phyloP scores from a whole-genome alignment of 176 grass and related monocot species.

The Luzula sylvatica region DNA sequence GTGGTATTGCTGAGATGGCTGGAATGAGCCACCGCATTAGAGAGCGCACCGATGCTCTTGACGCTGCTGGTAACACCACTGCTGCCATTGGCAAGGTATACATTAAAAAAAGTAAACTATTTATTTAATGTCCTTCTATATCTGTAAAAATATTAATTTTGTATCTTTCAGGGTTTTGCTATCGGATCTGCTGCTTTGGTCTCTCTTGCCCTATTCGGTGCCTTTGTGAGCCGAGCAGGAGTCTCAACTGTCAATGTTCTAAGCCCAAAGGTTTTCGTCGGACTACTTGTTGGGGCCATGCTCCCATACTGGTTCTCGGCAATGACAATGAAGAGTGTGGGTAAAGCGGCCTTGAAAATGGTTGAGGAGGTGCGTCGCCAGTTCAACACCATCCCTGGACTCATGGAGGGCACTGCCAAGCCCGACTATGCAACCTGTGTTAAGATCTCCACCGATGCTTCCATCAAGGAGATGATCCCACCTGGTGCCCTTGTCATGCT shows the following conservation, averaged over 20 bases:
- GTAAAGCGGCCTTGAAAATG: slow-evolving; percentile 78
- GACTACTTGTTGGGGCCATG: slow-evolving; percentile 82
- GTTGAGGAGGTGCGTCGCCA: slow-evolving; percentile 91
- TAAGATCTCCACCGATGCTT: slow-evolving; percentile 93
- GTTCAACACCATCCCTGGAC: slow-evolving; percentile 72
- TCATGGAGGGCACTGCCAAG: slow-evolving; percentile 69
- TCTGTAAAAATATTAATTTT: background rate
- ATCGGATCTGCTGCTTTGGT: slow-evolving; percentile 87
- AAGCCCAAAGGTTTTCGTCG: slow-evolving; percentile 81
- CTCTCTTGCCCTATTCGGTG: slow-evolving; percentile 73
- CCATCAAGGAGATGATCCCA: slow-evolving; percentile 91
- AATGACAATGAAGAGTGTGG: slow-evolving; percentile 95
- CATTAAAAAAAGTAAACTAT: background rate
- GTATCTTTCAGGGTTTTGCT: slow-evolving; percentile 59
- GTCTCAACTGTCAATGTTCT: slow-evolving; percentile 67
- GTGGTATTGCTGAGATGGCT: slow-evolving; percentile 93
- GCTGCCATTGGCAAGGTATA: slow-evolving; percentile 88
- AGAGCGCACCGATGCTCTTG: slow-evolving; percentile 89
- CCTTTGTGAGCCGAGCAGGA: slow-evolving; percentile 74
- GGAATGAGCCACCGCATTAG: slow-evolving; percentile 95
- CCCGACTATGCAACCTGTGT: slow-evolving; percentile 88
- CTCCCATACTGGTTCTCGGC: slow-evolving; percentile 96
- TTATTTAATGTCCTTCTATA: background rate
- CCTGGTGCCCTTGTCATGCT: slow-evolving; percentile 82
- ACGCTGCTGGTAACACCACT: slow-evolving; percentile 88